Base-by-base conservation (phyloP, 106 monocot species). In the Chionographis japonica region DNA sequence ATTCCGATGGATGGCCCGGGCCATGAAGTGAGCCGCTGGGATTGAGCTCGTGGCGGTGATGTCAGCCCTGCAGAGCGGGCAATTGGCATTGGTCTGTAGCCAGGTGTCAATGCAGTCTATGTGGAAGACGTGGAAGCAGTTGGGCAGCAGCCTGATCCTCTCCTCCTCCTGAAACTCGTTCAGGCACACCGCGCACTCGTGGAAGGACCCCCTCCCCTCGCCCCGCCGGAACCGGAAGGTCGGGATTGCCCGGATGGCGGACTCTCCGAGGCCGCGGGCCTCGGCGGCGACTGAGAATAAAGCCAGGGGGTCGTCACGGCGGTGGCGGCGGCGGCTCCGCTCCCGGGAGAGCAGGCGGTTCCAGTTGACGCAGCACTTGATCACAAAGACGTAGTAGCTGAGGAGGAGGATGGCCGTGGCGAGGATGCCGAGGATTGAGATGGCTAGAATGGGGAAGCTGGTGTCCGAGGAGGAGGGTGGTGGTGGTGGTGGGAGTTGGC, bases 91-190 rank as follows among this genome's bases (percentile, higher is more conserved):
- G 77, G 41, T 72, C 54, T 85, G 80, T 36, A 92, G 81, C 92
- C 92, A 92, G 2, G 65, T 80, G 27, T 92, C 92, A 40, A 88
- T 81, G 80, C 92, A 92, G 73, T 85, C 92, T 2, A 88, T 78
- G 68, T 92, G 92, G 80, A 92, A 92, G 53, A 62, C 65, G 58
- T 92, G 92, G 50, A 66, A 72, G 78, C 92, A 92, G 56, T 12
- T 56, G 15, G 92, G 85, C 7, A 92, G 75, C 12, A 83, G 57
- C 17, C 78, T 55, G 36, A 92, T 67, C 58, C 63, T 67, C 41
- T 92, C 92, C 54, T 72, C 77, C 14, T 78, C 76, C 8, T 56
- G 77, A 73, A 85, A 86, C 69, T 92, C 88, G 12, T 51, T 57
- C 58, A 88, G 58, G 67, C 92, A 92, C 17, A 92, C 80, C 3